Base-by-base conservation (phyloP, 371 early-diverging fungal species). In the Lichtheimia ramosa region DNA sequence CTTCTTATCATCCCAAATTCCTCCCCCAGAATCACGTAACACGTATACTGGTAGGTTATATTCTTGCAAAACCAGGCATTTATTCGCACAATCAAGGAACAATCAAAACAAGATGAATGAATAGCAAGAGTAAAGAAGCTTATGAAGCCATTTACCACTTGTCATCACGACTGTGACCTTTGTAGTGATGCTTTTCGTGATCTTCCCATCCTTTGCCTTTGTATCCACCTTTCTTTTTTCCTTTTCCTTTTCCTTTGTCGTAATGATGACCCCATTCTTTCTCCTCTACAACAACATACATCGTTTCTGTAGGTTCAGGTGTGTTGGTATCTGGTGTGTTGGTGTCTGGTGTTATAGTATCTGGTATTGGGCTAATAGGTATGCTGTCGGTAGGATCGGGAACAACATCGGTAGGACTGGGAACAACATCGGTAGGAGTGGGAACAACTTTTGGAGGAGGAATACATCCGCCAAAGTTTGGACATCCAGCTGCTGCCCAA, bases 391-490 rank as follows among this genome's bases (percentile, higher is more conserved):
- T n/a, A n/a, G n/a, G n/a, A n/a, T n/a, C n/a, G n/a, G n/a, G n/a
- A n/a, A n/a, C n/a, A n/a, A n/a, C n/a, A n/a, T 13, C 3, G 42
- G 34, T 40, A 2, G 54, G 5, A 7, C 2, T 10, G 40, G 27
- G 20, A 5, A 12, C 2, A 5, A 23, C 5, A 12, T 34, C 18
- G 16, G 54, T 40, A 54, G 13, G 14, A n/a, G 28, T n/a, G n/a
- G n/a, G n/a, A n/a, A n/a, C n/a, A n/a, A n/a, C n/a, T n/a, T 53
- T 10, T 16, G 18, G 0, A 21, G 7, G 23, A 3, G 67, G 68
- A n/a, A 65, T n/a, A 46, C 71, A 71, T 3, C 68, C 71, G 3
- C 0, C 20, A 48, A 53, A 71, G 1, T 18, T 6, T 20, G 28
- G 6, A 14, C 67, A 67, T 10, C 48, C 63, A 3, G 50, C 48